A percentile compares a stretch with the other conserved stretches of the same genome.
Conservation (phyloP, 768 basidiomycete genomes). For the Boletus sp. region DNA sequence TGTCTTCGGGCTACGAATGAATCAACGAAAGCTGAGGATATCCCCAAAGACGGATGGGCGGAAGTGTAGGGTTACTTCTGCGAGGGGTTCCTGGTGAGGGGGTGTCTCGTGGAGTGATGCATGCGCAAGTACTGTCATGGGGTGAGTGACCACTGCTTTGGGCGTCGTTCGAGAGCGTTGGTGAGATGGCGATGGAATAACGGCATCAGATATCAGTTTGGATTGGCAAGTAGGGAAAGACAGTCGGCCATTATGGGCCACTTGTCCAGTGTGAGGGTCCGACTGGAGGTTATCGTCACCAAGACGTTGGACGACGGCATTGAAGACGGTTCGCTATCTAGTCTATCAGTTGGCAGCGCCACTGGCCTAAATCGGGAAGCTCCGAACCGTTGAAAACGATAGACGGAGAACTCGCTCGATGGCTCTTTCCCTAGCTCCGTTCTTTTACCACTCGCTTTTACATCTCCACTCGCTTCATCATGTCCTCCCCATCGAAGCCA, state of each 20-base stretch:
- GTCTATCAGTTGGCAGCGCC: background rate
- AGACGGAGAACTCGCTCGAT: background rate
- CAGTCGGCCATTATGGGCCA: background rate
- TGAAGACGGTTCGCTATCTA: too few relatives aligned
- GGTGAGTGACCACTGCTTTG: background rate
- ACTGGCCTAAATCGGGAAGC: background rate
- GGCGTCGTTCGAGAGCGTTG: background rate
- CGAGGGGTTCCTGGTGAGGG: background rate
- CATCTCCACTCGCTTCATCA: conserved; percentile 16
- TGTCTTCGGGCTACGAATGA: background rate
- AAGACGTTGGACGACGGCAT: too few relatives aligned
- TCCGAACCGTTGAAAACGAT: background rate
- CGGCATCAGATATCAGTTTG: background rate
- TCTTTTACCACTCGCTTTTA: background rate
- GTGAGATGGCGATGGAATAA: background rate
- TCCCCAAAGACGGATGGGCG: background rate
- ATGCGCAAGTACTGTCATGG: background rate
- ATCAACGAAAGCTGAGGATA: background rate
- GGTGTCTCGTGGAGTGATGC: background rate
- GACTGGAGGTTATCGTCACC: background rate
- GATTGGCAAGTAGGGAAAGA: background rate
- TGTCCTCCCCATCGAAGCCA: conserved; percentile 58
- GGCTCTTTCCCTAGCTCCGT: background rate
- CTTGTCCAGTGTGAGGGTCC: background rate
- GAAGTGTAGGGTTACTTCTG: background rate